phyloP scores from a whole-genome alignment of 2,329 filamentous ascomycete species.

The Phoma sp. region DNA sequence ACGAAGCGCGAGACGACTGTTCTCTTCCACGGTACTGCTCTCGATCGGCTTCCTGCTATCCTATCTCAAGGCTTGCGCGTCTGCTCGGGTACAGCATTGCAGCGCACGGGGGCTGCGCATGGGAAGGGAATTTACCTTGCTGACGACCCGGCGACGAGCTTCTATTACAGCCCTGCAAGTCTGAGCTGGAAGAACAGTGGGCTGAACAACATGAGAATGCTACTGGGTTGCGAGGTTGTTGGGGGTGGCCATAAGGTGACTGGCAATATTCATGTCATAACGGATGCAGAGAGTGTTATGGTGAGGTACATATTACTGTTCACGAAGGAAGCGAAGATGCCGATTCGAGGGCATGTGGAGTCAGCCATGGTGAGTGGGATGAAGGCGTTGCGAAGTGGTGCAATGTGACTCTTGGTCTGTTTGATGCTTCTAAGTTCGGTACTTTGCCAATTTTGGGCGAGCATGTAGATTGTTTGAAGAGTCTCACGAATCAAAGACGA shows the following conservation, averaged over 20 bases:
- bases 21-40: slow-evolving; percentile 43
- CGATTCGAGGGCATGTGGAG: slow-evolving; percentile 28
- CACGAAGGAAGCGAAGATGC: slow-evolving; percentile 17
- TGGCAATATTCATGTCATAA: slow-evolving; percentile 35
- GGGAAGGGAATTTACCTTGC: slow-evolving; percentile 44
- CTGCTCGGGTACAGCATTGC: slow-evolving; percentile 36
- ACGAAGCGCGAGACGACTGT: slow-evolving; percentile 22
- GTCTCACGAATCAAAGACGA: no score
- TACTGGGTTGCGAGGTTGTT: slow-evolving; percentile 40
- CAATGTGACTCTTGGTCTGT: not conserved
- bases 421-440: not conserved
- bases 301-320: slow-evolving; percentile 45
- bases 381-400: slow-evolving; percentile 24
- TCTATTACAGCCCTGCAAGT: slow-evolving; percentile 27
- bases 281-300: slow-evolving; percentile 37
- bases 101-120: slow-evolving; percentile 39
- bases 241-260: slow-evolving; percentile 24
- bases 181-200: slow-evolving; percentile 35
- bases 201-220: slow-evolving; percentile 34
- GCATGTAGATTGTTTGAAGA: no score
- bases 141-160: slow-evolving; percentile 35
- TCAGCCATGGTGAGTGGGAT: slow-evolving; percentile 32
- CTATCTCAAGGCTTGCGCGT: slow-evolving; percentile 36
- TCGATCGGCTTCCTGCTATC: slow-evolving; percentile 42
- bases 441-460: not conserved